Evolutionary conservation across 306 rosid genomes (phyloP), one percentile per base, ranked within the genome.

Genomic region (Vigna reflexopilosa): DNA sequence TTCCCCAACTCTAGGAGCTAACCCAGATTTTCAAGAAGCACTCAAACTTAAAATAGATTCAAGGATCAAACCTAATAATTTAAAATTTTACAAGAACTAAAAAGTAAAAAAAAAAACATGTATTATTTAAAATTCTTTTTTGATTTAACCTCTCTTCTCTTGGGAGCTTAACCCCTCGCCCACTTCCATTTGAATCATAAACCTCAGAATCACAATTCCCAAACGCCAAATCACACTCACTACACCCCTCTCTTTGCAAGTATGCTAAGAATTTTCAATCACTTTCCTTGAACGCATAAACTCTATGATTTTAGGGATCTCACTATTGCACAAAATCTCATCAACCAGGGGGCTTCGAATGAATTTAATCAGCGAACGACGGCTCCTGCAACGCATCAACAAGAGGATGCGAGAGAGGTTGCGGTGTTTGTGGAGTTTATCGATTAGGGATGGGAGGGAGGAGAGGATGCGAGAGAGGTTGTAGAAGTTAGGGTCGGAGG

Each of bases 261-360:
- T 75, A 83, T 87, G 90, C 72, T 1, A 90, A 69, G 58, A 67
- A 17, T 17, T 90, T 84, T 72, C 50, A 38, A 90, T 52, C 93
- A 88, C 57, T 0, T 20, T 84, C n/a, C 34, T 38, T 0, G 77
- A 69, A 17, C 77, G 42, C 36, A 91, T 3, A 44, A 87, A 76
- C 4, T 57, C 58, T 42, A 88, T 6, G 17, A 90, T 85, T 24
- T 20, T 73, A 0, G 87, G 83, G 55, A 90, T 81, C 73, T 83
- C 87, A 3, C 83, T 85, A 1, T 52, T 76, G 22, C 63, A 58
- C 3, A 80, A 48, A 76, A 92, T 83, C 38, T 85, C 90, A 62
- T 87, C 95, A 48, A 92, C 87, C 77, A 90, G 67, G 45, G 90
- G 91, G 17, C 85, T 84, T 20, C 84, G 65, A 52, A 90, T 78